phyloP scores from a whole-genome alignment of 768 basidiomycete genomes.

The Lactifluus hygrophoroides region DNA sequence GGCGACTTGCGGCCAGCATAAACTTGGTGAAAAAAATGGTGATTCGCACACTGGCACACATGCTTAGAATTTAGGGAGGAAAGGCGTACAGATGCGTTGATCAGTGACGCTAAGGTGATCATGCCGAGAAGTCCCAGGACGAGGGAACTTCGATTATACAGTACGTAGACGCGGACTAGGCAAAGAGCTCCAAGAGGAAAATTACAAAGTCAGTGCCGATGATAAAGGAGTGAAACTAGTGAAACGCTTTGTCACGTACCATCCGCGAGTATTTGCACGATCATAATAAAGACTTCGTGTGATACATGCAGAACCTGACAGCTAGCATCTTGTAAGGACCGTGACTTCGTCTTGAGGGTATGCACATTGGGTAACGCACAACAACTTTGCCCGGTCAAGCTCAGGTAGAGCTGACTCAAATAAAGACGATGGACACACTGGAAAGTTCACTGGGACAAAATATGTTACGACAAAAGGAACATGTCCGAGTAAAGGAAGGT shows the following conservation, averaged over 20 bases:
- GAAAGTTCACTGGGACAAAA: background rate
- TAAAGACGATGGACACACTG: background rate
- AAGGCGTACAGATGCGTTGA: background rate
- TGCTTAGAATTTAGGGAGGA: background rate
- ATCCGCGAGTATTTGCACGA: background rate
- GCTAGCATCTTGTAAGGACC: background rate
- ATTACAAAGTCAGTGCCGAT: background rate
- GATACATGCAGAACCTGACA: background rate
- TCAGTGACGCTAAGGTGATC: background rate
- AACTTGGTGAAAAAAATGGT: background rate
- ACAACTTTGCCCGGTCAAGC: background rate
- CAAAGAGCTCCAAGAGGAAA: background rate
- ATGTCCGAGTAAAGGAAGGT: conserved; percentile 35
- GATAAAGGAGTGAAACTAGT: too few species aligned
- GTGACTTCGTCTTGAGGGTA: background rate
- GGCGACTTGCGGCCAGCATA: background rate
- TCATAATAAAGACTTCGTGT: background rate
- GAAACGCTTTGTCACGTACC: background rate
- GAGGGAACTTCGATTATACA: background rate
- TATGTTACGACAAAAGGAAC: conserved; percentile 23
- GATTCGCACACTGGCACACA: background rate
- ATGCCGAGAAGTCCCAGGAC: background rate
- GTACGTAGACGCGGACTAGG: background rate
- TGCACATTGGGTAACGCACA: background rate
- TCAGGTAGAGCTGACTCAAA: background rate